phyloP scores from a whole-genome alignment of 2,329 filamentous ascomycete species.

The Aspergillus pseudoglaucus region DNA sequence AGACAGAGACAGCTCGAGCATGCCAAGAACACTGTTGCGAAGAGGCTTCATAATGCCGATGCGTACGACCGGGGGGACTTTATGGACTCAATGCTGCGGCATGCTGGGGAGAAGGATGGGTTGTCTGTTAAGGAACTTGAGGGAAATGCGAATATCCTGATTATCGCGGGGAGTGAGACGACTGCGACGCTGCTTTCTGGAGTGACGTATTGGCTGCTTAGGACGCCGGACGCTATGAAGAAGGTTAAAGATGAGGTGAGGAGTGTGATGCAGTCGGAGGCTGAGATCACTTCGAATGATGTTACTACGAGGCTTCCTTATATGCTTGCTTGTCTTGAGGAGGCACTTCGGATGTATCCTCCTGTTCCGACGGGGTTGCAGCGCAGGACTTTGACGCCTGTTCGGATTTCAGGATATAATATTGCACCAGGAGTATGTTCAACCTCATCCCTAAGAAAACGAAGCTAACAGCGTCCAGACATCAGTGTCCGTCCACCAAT shows the following conservation, averaged over 20 bases:
- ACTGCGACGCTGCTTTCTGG: constrained; percentile 41
- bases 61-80: constrained; percentile 6
- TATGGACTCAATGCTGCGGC: constrained; percentile 10
- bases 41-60: not conserved
- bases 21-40: constrained; percentile 1
- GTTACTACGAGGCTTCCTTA: constrained; percentile 25
- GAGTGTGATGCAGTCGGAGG: constrained; percentile 25
- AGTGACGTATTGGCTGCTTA: constrained; percentile 36
- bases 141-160: constrained; percentile 25
- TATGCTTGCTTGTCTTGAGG: constrained; percentile 36
- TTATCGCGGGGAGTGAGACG: constrained; percentile 38
- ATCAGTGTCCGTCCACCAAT: constrained; percentile 38
- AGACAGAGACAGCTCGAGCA: not conserved
- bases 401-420: no score
- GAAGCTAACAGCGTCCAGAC: constrained; percentile 24
- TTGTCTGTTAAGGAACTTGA: constrained; percentile 27
- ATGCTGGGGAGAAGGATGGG: constrained; percentile 1
- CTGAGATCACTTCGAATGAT: constrained; percentile 33
- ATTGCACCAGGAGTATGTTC: no score
- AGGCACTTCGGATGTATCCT: constrained; percentile 37
- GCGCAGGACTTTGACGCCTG: no score
- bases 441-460: no score
- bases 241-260: constrained; percentile 36
- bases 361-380: constrained; percentile 10
- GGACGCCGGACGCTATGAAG: constrained; percentile 22